phyloP scores from a whole-genome alignment of 768 basidiomycete species.

The Amylocystis lapponica region DNA sequence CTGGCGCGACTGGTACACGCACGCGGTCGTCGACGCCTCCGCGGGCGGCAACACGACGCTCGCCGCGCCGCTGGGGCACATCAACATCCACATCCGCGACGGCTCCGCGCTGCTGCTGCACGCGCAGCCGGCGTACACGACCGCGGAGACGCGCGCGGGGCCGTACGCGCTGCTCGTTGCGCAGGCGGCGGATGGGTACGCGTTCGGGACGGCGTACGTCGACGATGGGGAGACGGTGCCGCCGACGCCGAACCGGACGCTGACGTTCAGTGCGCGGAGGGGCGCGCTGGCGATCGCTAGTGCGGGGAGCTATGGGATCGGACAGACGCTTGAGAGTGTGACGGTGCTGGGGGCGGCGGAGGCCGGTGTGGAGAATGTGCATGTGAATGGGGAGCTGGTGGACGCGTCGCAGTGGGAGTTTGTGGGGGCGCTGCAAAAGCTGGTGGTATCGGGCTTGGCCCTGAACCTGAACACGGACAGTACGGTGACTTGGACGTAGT shows the following conservation, averaged over 20 bases:
- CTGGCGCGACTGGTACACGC: constrained; percentile 77
- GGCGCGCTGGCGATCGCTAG: constrained; percentile 34
- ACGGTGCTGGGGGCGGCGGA: constrained; percentile 47
- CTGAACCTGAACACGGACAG: constrained; percentile 38
- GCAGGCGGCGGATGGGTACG: constrained; percentile 40
- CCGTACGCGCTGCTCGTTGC: constrained; percentile 62
- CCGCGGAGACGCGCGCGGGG: constrained; percentile 56
- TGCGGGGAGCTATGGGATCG: constrained; percentile 37
- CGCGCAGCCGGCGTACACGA: constrained; percentile 58
- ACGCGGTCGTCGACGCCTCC: constrained; percentile 43
- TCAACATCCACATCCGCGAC: constrained; percentile 70
- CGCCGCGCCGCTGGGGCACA: constrained; percentile 63
- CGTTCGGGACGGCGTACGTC: constrained; percentile 56
- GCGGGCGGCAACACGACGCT: constrained; percentile 44
- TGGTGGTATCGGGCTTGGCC: constrained; percentile 34
- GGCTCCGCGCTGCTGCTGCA: constrained; percentile 63
- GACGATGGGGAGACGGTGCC: constrained; percentile 66
- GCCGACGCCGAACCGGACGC: constrained; percentile 44
- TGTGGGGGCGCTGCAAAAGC: constrained; percentile 29
- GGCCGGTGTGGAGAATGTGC: constrained; percentile 39
- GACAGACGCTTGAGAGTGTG: constrained; percentile 43
- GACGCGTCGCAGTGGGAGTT: constrained; percentile 35
- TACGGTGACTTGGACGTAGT: constrained; percentile 32
- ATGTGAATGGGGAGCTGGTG: constrained; percentile 24
- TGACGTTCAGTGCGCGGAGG: constrained; percentile 38